These are phyloP conservation scores for Cercis canadensis DNA, from an alignment of 306 rosid species.

Conservation along the genomic window DNA sequence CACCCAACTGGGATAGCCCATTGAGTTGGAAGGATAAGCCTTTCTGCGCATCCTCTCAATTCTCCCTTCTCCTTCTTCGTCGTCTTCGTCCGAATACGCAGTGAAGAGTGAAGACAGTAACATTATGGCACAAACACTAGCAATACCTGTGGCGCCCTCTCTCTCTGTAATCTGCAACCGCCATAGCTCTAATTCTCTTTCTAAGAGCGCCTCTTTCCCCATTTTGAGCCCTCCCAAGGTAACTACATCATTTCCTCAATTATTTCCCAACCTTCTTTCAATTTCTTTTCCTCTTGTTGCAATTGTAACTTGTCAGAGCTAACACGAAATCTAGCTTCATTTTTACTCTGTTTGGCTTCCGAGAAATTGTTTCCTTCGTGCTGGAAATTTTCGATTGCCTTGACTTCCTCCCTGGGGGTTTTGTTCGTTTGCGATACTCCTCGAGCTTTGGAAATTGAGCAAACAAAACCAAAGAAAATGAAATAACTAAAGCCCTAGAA, in stretches of 20 bases:
- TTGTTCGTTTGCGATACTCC: no score
- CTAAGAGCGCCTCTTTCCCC: slow-evolving; percentile 55
- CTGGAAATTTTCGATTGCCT: no score
- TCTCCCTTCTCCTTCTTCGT: not conserved
- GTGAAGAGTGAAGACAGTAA: slow-evolving; percentile 5
- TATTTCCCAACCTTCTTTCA: not conserved
- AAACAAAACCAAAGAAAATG: not conserved
- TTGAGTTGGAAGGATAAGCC: slow-evolving; percentile 15
- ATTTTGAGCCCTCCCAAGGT: slow-evolving; percentile 57
- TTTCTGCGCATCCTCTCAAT: not conserved
- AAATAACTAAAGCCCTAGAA: not conserved
- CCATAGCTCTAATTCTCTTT: slow-evolving; percentile 38
- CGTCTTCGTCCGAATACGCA: slow-evolving; percentile 21
- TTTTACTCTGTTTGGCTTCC: not conserved
- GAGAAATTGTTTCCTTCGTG: not conserved
- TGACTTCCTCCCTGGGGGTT: no score
- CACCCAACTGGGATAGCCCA: not conserved
- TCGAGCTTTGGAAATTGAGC: not conserved
- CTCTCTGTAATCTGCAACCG: slow-evolving; percentile 63
- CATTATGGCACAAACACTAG: slow-evolving; percentile 72
- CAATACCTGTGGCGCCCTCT: slow-evolving; percentile 78
- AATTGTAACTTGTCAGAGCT: no score
- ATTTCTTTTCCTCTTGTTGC: not conserved
- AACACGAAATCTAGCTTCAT: no score
- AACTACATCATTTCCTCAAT: not conserved